phyloP scores from a whole-genome alignment of 768 basidiomycete species.

The Calocera viscosa region DNA sequence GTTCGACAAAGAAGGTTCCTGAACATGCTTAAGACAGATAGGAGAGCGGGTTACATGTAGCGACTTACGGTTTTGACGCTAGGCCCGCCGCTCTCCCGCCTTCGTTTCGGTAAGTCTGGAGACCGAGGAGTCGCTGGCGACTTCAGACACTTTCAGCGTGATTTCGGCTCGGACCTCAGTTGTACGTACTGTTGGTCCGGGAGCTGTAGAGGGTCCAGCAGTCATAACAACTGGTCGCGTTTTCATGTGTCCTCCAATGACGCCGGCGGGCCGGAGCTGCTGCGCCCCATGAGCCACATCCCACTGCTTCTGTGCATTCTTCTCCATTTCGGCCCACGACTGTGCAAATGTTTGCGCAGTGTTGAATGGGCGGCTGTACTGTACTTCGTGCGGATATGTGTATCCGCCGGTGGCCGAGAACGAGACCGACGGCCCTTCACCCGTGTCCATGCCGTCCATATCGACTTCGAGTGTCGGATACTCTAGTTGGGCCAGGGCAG shows the following conservation, averaged over 20 bases:
- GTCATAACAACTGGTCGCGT: background rate
- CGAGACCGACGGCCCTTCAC: background rate
- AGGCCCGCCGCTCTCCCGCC: background rate
- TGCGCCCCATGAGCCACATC: background rate
- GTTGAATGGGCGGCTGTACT: background rate
- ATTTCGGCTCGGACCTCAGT: background rate
- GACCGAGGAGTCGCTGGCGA: background rate
- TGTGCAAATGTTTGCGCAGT: background rate
- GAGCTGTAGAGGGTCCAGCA: background rate
- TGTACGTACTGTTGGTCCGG: background rate
- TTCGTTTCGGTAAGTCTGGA: background rate
- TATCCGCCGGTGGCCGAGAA: background rate
- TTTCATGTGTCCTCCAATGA: background rate
- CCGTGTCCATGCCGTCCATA: background rate
- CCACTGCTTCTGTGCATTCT: background rate
- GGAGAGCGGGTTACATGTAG: background rate
- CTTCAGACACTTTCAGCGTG: background rate
- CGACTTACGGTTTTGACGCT: background rate
- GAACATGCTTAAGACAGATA: background rate
- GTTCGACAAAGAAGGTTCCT: background rate
- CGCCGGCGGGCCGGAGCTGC: background rate
- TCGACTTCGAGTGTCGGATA: background rate
- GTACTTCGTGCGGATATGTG: background rate
- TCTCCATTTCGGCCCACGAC: background rate
- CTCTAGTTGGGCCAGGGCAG: background rate